Percentiles rank a stretch among this genome's conserved stretches.
phyloP scores from a whole-genome alignment of 2,329 filamentous ascomycete genomes.

The Ustilaginoidea virens region DNA sequence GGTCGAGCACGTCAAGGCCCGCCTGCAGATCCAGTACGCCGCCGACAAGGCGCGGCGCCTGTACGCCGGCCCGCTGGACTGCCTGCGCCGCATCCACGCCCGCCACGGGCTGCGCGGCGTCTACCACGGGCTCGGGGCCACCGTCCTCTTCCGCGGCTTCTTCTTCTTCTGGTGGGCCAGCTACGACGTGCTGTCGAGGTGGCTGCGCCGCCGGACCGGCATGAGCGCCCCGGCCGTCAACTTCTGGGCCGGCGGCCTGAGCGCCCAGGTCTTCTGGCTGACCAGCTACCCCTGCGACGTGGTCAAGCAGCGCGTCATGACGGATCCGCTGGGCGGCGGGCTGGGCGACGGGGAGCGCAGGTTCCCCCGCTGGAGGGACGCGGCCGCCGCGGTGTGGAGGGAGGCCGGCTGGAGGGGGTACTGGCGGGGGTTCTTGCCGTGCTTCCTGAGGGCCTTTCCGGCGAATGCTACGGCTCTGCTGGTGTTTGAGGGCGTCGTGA shows the following conservation, averaged over 20 bases:
- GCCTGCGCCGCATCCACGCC: constrained; percentile 51
- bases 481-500: constrained; percentile 86
- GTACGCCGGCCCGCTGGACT: constrained; percentile 82
- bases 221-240: constrained; percentile 72
- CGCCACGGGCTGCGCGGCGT: constrained; percentile 64
- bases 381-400: constrained; percentile 58
- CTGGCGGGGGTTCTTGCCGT: constrained; percentile 87
- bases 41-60: constrained; percentile 60
- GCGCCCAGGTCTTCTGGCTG: constrained; percentile 89
- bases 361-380: constrained; percentile 67
- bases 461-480: constrained; percentile 90
- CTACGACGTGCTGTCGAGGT: constrained; percentile 69
- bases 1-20: constrained; percentile 88
- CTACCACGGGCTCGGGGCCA: constrained; percentile 75
- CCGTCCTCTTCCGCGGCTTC: constrained; percentile 75
- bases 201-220: constrained; percentile 48
- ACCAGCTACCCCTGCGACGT: constrained; percentile 85
- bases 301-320: constrained; percentile 95
- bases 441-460: constrained; percentile 85
- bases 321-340: constrained; percentile 64
- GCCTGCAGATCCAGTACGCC: constrained; percentile 87
- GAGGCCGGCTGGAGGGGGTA: constrained; percentile 69
- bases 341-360: constrained; percentile 50
- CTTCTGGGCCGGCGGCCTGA: constrained; percentile 92
- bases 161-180: constrained; percentile 99